Base-by-base conservation (phyloP, 176 grass and related monocot species). In the Oryza nivara region DNA sequence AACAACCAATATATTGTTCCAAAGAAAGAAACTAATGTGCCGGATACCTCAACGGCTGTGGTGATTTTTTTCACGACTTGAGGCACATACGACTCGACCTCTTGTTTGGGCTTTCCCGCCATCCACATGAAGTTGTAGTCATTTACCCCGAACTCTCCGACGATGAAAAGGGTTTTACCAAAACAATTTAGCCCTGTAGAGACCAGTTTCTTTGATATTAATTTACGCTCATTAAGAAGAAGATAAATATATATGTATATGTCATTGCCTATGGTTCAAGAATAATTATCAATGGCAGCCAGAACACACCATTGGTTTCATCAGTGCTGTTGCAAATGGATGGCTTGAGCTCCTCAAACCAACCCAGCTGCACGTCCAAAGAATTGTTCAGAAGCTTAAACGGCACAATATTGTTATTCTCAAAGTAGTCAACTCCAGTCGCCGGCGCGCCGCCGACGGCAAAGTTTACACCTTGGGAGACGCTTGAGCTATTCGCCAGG, bases 321-420 rank as follows among this genome's bases (percentile, higher is more conserved):
- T 48, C 67, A 84, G 65, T 76, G 20, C 52, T 44, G 58, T 75
- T 85, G 91, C 91, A 93, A 41, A 93, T 43, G 0, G 36, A 65
- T 72, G 88, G 88, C 49, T 82, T 87, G 35, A 88, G 43, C 63
- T 90, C 3, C 85, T 93, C 74, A 65, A 93, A 94, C 89, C 87
- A 88, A 5, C 23, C 82, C 14, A 93, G 17, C 80, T 97, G 88
- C 75, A 72, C 26, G 4, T 30, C 65, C 15, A 90, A 45, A 20
- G 92, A 92, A 41, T 60, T 73, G 78, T 93, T 91, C 4, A 85
- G 22, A 1, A 82, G 35, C 44, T 77, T 30, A 3, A 61, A 23
- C 20, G 0, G 17, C 1, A 78, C 75, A 22, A 92, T 58, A 2
- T 67, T 61, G 51, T 73, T 85, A 25, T 48, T 65, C 67, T 81